A percentile compares a stretch with the other conserved stretches of the same genome.
These are phyloP conservation scores for Mimosa bimucronata DNA, from an alignment of 306 rosid species.

Conservation along the genomic window DNA sequence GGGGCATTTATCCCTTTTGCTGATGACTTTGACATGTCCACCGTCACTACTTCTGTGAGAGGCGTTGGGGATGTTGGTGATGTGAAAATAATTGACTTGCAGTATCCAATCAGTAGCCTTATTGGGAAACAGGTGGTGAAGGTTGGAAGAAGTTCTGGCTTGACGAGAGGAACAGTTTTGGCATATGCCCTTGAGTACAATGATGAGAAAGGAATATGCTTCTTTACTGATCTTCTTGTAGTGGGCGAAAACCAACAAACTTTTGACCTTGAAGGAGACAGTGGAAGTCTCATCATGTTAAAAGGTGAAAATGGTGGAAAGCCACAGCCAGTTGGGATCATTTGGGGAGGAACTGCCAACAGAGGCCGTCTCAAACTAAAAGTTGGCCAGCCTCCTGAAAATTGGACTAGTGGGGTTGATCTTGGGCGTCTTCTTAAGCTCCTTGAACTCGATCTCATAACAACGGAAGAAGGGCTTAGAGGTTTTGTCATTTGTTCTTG, in stretches of 20 bases:
- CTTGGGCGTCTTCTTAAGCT: conserved; percentile 94
- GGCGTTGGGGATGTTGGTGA: conserved; percentile 90
- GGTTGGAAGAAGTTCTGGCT: conserved; percentile 99
- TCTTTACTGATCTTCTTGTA: conserved; percentile 95
- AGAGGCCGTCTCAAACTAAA: conserved; percentile 94
- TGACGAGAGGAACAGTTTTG: conserved; percentile 90
- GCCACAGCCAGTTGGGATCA: conserved; percentile 90
- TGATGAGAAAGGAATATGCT: conserved; percentile 99
- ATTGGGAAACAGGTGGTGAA: conserved; percentile 95
- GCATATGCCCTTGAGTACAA: conserved; percentile 98
- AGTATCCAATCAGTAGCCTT: conserved; percentile 83
- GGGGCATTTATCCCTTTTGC: conserved; percentile 99
- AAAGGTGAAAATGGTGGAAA: conserved; percentile 83
- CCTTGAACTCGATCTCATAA: conserved; percentile 95
- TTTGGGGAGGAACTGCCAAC: conserved; percentile 99
- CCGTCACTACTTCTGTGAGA: conserved; percentile 81
- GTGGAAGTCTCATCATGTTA: conserved; percentile 93
- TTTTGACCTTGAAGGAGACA: conserved; percentile 98
- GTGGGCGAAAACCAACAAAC: conserved; percentile 99
- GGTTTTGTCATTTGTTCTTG: conserved; percentile 56
- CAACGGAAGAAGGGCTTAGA: conserved; percentile 85
- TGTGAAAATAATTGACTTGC: conserved; percentile 85
- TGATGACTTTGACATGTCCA: conserved; percentile 94
- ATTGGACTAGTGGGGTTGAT: conserved; percentile 99
- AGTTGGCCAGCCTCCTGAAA: conserved; percentile 98